Conservation (phyloP, 75 land plant species). For the Sequoia sempervirens region DNA sequence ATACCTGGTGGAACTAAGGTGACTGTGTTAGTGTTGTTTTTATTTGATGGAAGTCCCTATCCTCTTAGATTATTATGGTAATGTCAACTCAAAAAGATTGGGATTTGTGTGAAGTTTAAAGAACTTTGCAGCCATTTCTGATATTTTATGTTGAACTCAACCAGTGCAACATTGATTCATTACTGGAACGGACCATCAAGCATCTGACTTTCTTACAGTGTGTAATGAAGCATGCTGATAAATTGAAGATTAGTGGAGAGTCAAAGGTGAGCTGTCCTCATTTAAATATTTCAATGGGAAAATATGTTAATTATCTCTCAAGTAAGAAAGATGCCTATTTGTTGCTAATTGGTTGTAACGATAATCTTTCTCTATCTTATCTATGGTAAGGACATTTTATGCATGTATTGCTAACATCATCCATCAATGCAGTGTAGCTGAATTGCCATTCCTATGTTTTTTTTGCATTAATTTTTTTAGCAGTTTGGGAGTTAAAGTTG, state of each 20-base stretch:
- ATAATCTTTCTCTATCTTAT: neutral
- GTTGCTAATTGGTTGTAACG: neutral
- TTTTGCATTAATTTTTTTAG: neutral
- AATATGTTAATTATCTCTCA: neutral
- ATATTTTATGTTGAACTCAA: neutral
- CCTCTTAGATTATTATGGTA: neutral
- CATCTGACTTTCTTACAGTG: constrained; percentile 20
- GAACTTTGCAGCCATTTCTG: neutral
- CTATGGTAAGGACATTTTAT: neutral
- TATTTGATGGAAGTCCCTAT: neutral
- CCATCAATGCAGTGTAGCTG: neutral
- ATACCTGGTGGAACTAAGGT: constrained; percentile 83
- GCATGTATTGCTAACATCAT: neutral
- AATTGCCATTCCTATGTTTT: neutral
- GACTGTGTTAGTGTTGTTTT: neutral
- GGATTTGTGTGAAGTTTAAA: neutral
- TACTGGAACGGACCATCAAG: constrained; percentile 26
- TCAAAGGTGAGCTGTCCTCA: constrained; percentile 6
- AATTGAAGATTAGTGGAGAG: constrained; percentile 8
- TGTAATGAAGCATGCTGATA: constrained; percentile 13
- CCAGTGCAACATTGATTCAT: constrained; percentile 31
- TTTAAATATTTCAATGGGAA: neutral
- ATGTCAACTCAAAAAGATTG: neutral
- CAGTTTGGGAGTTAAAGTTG: neutral
- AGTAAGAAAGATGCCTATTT: neutral